A percentile compares a stretch with the other conserved stretches of the same genome.
Conservation (phyloP, 805 yeast species). For the Tetrapisispora pingtungensis region DNA sequence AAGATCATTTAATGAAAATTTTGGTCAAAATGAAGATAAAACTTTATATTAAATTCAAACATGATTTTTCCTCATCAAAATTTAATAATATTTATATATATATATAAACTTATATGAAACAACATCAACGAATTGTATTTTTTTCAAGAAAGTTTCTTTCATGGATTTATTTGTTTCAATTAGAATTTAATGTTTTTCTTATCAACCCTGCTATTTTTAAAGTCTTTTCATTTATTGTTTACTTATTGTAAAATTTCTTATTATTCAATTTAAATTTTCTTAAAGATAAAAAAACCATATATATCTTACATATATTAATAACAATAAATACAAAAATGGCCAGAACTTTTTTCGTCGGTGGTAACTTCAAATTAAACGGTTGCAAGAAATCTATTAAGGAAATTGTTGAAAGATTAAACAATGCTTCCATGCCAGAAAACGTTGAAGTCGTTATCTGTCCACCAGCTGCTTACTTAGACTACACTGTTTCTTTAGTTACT, state of each 20-base stretch:
- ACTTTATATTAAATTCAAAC: no score
- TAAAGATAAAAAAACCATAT: background rate
- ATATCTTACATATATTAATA: background rate
- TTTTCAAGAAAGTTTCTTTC: no score
- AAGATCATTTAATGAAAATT: no score
- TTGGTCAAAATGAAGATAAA: no score
- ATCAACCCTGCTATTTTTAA: background rate
- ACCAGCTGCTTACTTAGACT: conserved; percentile 84
- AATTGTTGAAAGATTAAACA: conserved; percentile 77
- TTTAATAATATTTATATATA: no score
- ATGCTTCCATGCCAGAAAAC: conserved; percentile 59
- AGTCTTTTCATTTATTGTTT: background rate
- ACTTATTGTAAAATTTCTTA: background rate
- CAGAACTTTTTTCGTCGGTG: conserved; percentile 94
- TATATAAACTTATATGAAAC: no score
- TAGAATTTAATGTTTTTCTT: no score
- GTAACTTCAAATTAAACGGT: conserved; percentile 99
- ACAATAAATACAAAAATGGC: conserved; percentile 37
- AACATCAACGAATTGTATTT: no score
- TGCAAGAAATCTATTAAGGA: conserved; percentile 72
- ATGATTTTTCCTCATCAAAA: no score
- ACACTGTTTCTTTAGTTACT: conserved; percentile 58
- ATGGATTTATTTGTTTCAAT: no score
- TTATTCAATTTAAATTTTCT: background rate
- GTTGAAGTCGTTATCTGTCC: conserved; percentile 95